Conservation (phyloP, 2,329 filamentous ascomycete species). For the Blumeria graminis region DNA sequence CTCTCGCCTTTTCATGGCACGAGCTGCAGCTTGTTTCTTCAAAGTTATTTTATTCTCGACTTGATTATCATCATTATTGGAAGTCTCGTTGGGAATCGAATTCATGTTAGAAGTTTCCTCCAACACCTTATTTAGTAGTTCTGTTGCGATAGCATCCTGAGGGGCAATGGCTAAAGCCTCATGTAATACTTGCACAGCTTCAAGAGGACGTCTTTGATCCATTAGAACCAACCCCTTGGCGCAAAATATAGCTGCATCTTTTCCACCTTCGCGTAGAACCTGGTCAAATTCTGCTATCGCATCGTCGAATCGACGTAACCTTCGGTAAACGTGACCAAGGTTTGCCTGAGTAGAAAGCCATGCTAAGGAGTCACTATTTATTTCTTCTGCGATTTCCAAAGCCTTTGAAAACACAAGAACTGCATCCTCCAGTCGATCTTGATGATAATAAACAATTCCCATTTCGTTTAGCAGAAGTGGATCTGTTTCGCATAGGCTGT, state of each 20-base stretch:
- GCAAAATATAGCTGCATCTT: slow-evolving; percentile 54
- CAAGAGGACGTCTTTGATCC: slow-evolving; percentile 47
- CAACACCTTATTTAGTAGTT: slow-evolving; percentile 49
- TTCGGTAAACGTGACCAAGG: slow-evolving; percentile 66
- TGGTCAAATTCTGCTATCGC: slow-evolving; percentile 67
- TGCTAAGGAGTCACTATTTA: slow-evolving; percentile 58
- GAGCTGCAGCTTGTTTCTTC: slow-evolving; percentile 22
- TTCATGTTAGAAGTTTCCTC: slow-evolving; percentile 23
- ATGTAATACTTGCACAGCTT: slow-evolving; percentile 63
- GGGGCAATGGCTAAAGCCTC: slow-evolving; percentile 59
- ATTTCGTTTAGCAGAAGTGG: slow-evolving; percentile 86
- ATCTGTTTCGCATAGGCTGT: slow-evolving; percentile 59
- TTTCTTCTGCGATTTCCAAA: slow-evolving; percentile 52
- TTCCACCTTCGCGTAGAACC: slow-evolving; percentile 59
- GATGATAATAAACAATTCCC: slow-evolving; percentile 87
- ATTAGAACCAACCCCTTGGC: slow-evolving; percentile 69
- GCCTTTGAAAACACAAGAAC: slow-evolving; percentile 56
- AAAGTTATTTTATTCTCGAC: slow-evolving; percentile 29
- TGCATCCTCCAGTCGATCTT: slow-evolving; percentile 53
- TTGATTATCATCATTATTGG: slow-evolving; percentile 24
- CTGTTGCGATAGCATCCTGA: slow-evolving; percentile 60
- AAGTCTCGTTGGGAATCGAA: slow-evolving; percentile 10
- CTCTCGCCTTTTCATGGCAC: slow-evolving; percentile 9
- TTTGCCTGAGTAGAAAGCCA: slow-evolving; percentile 74
- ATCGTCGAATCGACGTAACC: slow-evolving; percentile 40